Base-by-base conservation (phyloP, 2,329 filamentous ascomycete species). In the Trichoderma hamatum region DNA sequence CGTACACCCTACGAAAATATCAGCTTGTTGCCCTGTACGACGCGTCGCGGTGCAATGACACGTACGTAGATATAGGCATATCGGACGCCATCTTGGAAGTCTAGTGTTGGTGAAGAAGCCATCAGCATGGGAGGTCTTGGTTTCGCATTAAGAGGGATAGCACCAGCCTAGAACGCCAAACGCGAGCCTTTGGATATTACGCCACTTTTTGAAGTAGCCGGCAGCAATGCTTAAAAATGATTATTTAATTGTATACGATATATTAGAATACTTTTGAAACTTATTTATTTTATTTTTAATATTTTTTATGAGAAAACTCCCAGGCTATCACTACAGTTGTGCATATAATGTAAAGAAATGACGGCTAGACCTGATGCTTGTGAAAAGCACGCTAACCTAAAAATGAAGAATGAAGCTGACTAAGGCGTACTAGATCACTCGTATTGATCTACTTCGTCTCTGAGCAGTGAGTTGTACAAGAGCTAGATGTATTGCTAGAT, bases 31-130 rank as follows among this genome's bases (percentile, higher is more conserved):
- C 68, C 65, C 75, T 78, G 79, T 77, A 74, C 72, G 64, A 73
- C 85, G 85, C 88, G 87, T 89, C 88, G 85, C 80, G 82, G 88
- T 90, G 87, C 88, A 90, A 90, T 90, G 88, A 90, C 88, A 90
- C 88, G 87, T 87, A 90, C 88, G 88, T 90, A 81, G 87, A 84
- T 75, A 89, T 85, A 70, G 87, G 83, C 71, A 81, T 67, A 36
- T 67, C 64, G 64, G 54, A 51, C 54, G 54, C 64, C 64, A 67
- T 67, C 54, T 30, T 66, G 36, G 21, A 49, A 66, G 21, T 39
- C 39, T 51, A 36, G 54, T 59, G 54, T 67, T 59, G 64, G 49
- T 34, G 30, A 55, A 36, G 64, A 59, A 51, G 14, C 54, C 54
- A 51, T 67, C 36, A 59, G 58, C 21, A 59, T 51, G 64, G 30